Percentiles rank a stretch among this genome's conserved stretches.
These are phyloP conservation scores for Metarhizium humberi DNA, from an alignment of 2,329 filamentous ascomycete genomes.

Conservation along the genomic window DNA sequence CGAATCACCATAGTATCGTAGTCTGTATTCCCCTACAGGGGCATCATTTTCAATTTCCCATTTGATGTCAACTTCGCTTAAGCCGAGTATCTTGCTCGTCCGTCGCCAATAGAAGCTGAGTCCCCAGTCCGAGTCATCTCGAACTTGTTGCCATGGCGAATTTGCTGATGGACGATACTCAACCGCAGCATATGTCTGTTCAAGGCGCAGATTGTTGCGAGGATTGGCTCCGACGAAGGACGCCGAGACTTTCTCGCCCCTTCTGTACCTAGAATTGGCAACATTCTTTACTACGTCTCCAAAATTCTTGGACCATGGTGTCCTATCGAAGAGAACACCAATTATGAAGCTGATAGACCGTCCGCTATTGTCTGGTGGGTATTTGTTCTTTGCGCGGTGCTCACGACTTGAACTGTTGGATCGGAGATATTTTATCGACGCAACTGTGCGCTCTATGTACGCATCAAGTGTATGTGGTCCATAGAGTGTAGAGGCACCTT, in stretches of 20 bases:
- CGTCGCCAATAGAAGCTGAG: slow-evolving; percentile 73
- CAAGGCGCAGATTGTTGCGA: slow-evolving; percentile 72
- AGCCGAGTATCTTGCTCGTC: slow-evolving; percentile 58
- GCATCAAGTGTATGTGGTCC: slow-evolving; percentile 77
- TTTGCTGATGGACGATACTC: slow-evolving; percentile 35
- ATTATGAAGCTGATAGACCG: slow-evolving; percentile 69
- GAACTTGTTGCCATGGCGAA: slow-evolving; percentile 52
- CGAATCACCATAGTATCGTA: slow-evolving; percentile 74
- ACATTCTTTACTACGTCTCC: slow-evolving; percentile 55
- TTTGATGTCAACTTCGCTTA: slow-evolving; percentile 63
- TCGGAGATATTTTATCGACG: slow-evolving; percentile 57
- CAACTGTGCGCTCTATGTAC: slow-evolving; percentile 72
- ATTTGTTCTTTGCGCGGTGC: slow-evolving; percentile 35
- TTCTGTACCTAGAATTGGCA: slow-evolving; percentile 33
- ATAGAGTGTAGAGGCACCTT: slow-evolving; percentile 82
- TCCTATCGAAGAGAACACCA: slow-evolving; percentile 63
- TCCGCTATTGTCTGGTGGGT: slow-evolving; percentile 71
- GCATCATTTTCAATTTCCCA: slow-evolving; percentile 67
- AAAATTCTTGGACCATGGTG: slow-evolving; percentile 56
- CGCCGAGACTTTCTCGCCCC: slow-evolving; percentile 52
- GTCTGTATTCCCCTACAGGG: slow-evolving; percentile 56
- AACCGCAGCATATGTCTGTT: slow-evolving; percentile 67
- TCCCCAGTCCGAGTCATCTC: slow-evolving; percentile 76
- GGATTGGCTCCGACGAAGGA: slow-evolving; percentile 82
- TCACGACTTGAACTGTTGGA: slow-evolving; percentile 25